A percentile compares a stretch with the other conserved stretches of the same genome.
These are phyloP conservation scores for Coleophoma crateriformis DNA, from an alignment of 2,329 filamentous ascomycete genomes.

Conservation along the genomic window DNA sequence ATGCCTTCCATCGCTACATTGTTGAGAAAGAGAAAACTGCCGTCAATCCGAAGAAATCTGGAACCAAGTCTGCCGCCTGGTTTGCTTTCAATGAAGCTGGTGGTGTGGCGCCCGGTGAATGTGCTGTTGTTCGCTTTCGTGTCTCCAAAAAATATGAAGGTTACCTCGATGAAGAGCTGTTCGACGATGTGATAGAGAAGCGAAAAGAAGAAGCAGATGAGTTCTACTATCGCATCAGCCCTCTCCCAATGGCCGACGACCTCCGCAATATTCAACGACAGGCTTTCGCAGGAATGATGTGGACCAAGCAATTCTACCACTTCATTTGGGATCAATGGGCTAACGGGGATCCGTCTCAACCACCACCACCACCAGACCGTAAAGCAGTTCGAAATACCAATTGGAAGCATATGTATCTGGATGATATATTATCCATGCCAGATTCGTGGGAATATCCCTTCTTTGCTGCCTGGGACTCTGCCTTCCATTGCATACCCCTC, in stretches of 20 bases:
- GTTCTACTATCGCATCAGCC: conserved; percentile 91
- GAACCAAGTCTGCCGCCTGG: conserved; percentile 89
- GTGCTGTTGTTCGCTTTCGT: conserved; percentile 89
- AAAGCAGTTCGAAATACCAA: conserved; percentile 80
- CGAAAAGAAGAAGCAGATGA: conserved; percentile 89
- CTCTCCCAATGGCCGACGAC: conserved; percentile 88
- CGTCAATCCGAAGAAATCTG: conserved; percentile 72
- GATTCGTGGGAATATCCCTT: conserved; percentile 99
- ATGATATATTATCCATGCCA: conserved; percentile 95
- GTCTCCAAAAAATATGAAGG: conserved; percentile 69
- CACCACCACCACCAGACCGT: conserved; percentile 74
- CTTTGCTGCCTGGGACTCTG: conserved; percentile 95
- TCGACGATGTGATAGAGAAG: conserved; percentile 85
- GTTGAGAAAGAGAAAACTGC: conserved; percentile 75
- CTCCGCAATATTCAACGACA: conserved; percentile 92
- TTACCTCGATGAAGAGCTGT: conserved; percentile 86
- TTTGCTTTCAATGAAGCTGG: conserved; percentile 87
- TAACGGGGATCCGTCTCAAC: conserved; percentile 84
- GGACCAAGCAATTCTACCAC: conserved; percentile 95
- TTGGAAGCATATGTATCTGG: conserved; percentile 93
- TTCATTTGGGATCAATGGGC: conserved; percentile 99
- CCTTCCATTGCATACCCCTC: conserved; percentile 92
- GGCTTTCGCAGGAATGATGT: conserved; percentile 94
- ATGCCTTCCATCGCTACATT: conserved; percentile 87
- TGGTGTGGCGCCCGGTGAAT: conserved; percentile 84